Evolutionary conservation across 768 basidiomycete genomes (phyloP), one percentile per base, ranked within the genome.

Genomic region (Trametes maxima): DNA sequence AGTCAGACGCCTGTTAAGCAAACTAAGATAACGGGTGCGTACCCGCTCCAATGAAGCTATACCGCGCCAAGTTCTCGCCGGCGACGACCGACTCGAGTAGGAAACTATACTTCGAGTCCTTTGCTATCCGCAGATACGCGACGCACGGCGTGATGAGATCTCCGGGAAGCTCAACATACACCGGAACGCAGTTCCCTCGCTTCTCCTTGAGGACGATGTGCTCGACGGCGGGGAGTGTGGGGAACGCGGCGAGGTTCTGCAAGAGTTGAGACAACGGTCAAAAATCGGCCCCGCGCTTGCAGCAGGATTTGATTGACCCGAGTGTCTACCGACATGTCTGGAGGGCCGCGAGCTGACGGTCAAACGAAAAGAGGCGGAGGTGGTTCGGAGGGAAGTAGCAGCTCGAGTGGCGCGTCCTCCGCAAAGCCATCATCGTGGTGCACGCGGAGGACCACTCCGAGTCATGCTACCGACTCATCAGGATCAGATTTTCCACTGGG

Each of bases 31-130:
- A n/a, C 25, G 62, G 12, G 8, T 25, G 62, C 82, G 70, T 71
- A 96, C 96, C 93, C 73, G 95, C 87, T 40, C 97, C 97, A 62
- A 99, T 90, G 76, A 98, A 98, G 69, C 92, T 94, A 75, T 96
- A 99, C 54, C 97, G 85, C 36, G 91, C 95, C 49, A 96, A 78
- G 71, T 86, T 92, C 78, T 97, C 94, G 43, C 95, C 95, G 25
- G 85, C 90, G 28, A 93, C 81, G 45, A 98, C 90, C 47, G 93
- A 95, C 75, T 99, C 97, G 43, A 99, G 82, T 48, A 99, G 77
- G 74, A 98, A 99, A 72, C 92, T 95, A 78, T 96, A 92, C 72
- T 90, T 92, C 1, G 93, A 92, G 69, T 94, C 92, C 69, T 95
- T 89, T 13, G 95, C 87, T 63, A 98, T 83, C 59, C 94, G 87